Percentiles rank a stretch among this genome's conserved stretches.
phyloP scores from a whole-genome alignment of 345 rosid genomes.

The Arabidopsis arenosa region DNA sequence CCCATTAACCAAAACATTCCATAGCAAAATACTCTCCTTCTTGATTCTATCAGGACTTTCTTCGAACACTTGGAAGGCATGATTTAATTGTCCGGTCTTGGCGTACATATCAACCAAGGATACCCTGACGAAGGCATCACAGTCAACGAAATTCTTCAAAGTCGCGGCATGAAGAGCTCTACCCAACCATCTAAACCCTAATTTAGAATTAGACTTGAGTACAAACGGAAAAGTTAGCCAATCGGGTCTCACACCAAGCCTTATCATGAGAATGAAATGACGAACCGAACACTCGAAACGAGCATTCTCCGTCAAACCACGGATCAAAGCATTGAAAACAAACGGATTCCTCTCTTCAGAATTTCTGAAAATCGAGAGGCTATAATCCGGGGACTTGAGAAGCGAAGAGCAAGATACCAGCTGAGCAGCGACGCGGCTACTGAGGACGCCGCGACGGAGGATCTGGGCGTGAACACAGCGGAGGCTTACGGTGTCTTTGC shows the following conservation, averaged over 20 bases:
- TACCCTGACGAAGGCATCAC: conserved; percentile 54
- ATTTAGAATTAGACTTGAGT: conserved; percentile 50
- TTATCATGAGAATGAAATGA: conserved; percentile 59
- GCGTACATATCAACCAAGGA: conserved; percentile 63
- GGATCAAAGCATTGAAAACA: conserved; percentile 63
- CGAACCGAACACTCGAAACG: conserved; percentile 45
- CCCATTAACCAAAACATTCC: conserved; percentile 74
- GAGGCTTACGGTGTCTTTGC: conserved; percentile 51
- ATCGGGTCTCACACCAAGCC: conserved; percentile 53
- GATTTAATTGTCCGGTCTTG: conserved; percentile 44
- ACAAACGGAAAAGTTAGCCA: conserved; percentile 63
- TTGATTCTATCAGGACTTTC: conserved; percentile 60
- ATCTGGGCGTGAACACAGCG: conserved; percentile 64
- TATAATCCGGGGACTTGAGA: conserved; percentile 50
- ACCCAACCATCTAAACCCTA: conserved; percentile 48
- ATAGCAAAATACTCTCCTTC: conserved; percentile 49
- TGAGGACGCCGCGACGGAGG: conserved; percentile 50
- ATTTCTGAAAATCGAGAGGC: conserved; percentile 51
- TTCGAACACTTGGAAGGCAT: conserved; percentile 59
- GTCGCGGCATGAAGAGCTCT: conserved; percentile 53
- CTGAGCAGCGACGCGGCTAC: conserved; percentile 55
- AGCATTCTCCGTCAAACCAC: conserved; percentile 55
- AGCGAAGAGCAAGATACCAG: conserved; percentile 57
- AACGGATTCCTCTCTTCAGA: conserved; percentile 51
- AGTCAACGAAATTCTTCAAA: conserved; percentile 50